Conservation (phyloP, 2,329 filamentous ascomycete genomes). For the Lasiodiplodia gonubiensis region DNA sequence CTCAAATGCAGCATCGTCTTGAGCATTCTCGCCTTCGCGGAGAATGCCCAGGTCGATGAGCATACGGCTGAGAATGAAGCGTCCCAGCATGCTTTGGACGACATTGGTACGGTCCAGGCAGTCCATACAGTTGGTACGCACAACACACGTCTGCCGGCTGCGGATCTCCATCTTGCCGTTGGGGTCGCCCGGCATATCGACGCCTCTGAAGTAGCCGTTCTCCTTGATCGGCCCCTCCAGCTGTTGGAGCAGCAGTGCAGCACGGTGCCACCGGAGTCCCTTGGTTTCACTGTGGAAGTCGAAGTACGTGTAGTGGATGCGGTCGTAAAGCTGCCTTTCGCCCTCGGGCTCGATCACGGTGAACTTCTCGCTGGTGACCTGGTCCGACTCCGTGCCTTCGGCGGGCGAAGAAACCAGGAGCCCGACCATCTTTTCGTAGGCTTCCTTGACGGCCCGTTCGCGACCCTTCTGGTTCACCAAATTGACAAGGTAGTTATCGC, state of each 20-base stretch:
- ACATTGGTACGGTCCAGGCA: slow-evolving; percentile 98
- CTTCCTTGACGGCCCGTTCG: slow-evolving; percentile 86
- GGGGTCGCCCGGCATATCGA: slow-evolving; percentile 77
- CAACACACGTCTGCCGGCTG: slow-evolving; percentile 82
- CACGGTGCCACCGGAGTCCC: slow-evolving; percentile 90
- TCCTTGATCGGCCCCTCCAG: slow-evolving; percentile 75
- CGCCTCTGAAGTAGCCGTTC: slow-evolving; percentile 90
- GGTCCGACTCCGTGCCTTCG: slow-evolving; percentile 70
- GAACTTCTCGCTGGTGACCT: slow-evolving; percentile 77
- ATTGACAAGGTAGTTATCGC: slow-evolving; percentile 97
- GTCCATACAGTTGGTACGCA: slow-evolving; percentile 99
- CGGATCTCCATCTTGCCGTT: slow-evolving; percentile 79
- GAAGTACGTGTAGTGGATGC: slow-evolving; percentile 95
- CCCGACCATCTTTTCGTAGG: slow-evolving; percentile 90
- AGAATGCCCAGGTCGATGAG: slow-evolving; percentile 84
- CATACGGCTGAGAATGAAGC: slow-evolving; percentile 87
- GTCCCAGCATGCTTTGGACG: slow-evolving; percentile 94
- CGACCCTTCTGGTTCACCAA: slow-evolving; percentile 95
- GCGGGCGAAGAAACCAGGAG: slow-evolving; percentile 71
- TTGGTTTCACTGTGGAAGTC: slow-evolving; percentile 99
- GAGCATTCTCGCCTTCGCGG: slow-evolving; percentile 74
- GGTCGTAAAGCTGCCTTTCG: slow-evolving; percentile 72
- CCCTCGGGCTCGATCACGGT: slow-evolving; percentile 72
- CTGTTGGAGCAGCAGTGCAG: slow-evolving; percentile 82
- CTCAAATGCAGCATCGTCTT: slow-evolving; percentile 82